Conservation (phyloP, 164 flowering plant genomes). For the Paratinospora sagittata region DNA sequence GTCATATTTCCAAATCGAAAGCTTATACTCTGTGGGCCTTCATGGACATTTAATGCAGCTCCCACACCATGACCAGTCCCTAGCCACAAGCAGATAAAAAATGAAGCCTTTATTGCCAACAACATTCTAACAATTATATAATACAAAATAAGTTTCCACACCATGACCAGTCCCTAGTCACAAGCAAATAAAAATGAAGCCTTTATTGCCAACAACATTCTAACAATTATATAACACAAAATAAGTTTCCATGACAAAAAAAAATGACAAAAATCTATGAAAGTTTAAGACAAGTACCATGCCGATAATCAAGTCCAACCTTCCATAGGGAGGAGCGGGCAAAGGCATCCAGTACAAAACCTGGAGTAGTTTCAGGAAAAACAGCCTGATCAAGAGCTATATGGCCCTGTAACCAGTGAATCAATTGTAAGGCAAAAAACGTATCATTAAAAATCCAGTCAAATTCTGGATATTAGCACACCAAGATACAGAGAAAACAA, state of each 20-base stretch:
- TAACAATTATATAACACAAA: no score
- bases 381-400: slow-evolving; percentile 95
- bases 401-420: slow-evolving; percentile 62
- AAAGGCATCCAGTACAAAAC: slow-evolving; percentile 93
- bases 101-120: background rate
- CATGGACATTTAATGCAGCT: slow-evolving; percentile 96
- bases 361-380: slow-evolving; percentile 91
- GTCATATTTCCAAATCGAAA: slow-evolving; percentile 85
- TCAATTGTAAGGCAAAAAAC: background rate
- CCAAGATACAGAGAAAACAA: background rate
- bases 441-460: background rate
- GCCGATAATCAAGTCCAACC: slow-evolving; percentile 93
- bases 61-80: slow-evolving; percentile 99
- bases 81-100: slow-evolving; percentile 15
- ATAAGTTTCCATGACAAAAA: background rate
- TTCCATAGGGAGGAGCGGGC: slow-evolving; percentile 95
- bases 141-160: background rate
- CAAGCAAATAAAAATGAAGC: background rate
- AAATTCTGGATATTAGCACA: background rate
- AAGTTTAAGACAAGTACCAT: slow-evolving; percentile 47
- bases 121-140: background rate
- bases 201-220: no score
- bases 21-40: slow-evolving; percentile 98
- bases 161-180: slow-evolving; percentile 54
- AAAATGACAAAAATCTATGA: slow-evolving; percentile 1